Evolutionary conservation across 2,329 filamentous ascomycete genomes (phyloP), one percentile per base, ranked within the genome.

Genomic region (Colletotrichum tropicicola): DNA sequence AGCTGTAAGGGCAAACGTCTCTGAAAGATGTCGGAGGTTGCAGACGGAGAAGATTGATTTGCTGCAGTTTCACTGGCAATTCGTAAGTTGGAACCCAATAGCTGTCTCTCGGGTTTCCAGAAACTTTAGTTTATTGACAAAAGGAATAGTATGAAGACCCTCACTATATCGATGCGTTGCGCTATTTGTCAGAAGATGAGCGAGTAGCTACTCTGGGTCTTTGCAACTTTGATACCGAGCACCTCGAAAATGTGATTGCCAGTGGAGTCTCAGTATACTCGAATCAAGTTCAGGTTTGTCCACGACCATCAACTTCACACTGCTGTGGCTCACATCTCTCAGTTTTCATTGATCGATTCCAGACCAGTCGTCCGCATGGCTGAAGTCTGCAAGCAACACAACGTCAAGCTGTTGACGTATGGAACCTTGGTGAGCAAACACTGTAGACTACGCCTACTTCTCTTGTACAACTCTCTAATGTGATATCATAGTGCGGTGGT

Each of bases 11-110:
- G 68, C 67, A 0, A 73, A 70, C 2, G 74, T 78, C 1, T 68
- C 68, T 5, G 77, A 78, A 67, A 68, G 77, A n/a, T 75, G 70
- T n/a, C 70, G 74, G 30, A 68, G 77, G 5, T 64, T 78, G 6
- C 59, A 59, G 8, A 70, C 71, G 6, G 74, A 74, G 5, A 69
- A 71, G 25, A 70, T 78, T 19, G 76, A 78, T 8, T 66, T 79
- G 30, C 61, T 78, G 10, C 77, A 78, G 65, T 77, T 78, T 48
- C 76, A 78, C 48, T 78, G 77, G 76, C 70, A 75, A 23, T 69
- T 75, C 64, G 75, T 78, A 64, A 65, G 76, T 32, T 4, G 1
- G 1, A 15, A 6, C 25, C 0, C 0, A n/a, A n/a, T n/a, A n/a
- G n/a, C n/a, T n/a, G n/a, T n/a, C n/a, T n/a, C n/a, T n/a, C n/a